Conservation (phyloP, 2,329 filamentous ascomycete species). For the Paecilomyces dactylethromorphus region DNA sequence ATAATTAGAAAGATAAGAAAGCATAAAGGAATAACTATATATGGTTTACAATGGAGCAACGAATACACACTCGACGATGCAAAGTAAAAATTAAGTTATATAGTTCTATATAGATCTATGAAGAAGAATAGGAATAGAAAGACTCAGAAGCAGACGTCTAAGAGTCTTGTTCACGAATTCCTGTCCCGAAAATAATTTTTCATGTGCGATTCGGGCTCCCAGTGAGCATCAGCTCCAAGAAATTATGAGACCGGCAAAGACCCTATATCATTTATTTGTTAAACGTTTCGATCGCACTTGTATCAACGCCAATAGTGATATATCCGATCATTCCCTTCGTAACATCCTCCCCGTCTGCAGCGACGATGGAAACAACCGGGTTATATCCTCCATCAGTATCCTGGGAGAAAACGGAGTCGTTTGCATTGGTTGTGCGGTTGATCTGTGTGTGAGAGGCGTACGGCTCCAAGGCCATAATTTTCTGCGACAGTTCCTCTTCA, state of each 20-base stretch:
- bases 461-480: conserved; percentile 28
- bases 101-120: too few species aligned
- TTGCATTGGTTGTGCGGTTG: conserved; percentile 27
- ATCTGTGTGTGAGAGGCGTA: conserved; percentile 28
- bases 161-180: too few species aligned
- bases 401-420: conserved; percentile 6
- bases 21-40: background rate
- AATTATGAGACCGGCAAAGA: too few species aligned
- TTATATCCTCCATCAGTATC: conserved; percentile 19
- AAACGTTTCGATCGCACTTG: conserved; percentile 9
- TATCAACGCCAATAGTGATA: conserved; percentile 29
- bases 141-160: too few species aligned
- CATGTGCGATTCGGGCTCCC: too few species aligned
- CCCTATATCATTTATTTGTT: background rate
- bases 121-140: too few species aligned
- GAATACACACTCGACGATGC: too few species aligned
- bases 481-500: conserved; percentile 18
- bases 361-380: conserved; percentile 23
- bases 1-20: background rate
- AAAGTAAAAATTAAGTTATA: too few species aligned
- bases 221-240: too few species aligned
- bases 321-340: conserved; percentile 31
- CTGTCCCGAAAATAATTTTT: too few species aligned
- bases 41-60: too few species aligned
- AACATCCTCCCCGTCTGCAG: conserved; percentile 26